Evolutionary conservation across 2,329 filamentous ascomycete genomes (phyloP).

Genomic region (Pseudophaeomoniella oleicola): DNA sequence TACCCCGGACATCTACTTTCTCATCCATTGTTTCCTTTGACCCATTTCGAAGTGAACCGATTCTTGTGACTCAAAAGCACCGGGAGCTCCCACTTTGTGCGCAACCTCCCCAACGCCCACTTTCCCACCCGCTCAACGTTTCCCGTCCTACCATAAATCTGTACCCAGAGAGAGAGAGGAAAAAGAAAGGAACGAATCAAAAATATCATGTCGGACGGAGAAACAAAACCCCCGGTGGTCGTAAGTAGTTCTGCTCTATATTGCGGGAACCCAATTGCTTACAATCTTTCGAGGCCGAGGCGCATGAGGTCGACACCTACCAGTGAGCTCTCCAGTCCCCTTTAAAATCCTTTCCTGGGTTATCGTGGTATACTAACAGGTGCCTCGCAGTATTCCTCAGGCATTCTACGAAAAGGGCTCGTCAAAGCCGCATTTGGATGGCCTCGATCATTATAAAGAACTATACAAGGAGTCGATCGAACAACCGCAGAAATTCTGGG

Average conservation of each 20-base stretch:
- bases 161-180: too few relatives aligned
- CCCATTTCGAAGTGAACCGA: too few relatives aligned
- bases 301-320: slow-evolving; percentile 33
- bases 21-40: too few relatives aligned
- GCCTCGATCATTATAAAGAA: slow-evolving; percentile 47
- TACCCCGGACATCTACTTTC: too few relatives aligned
- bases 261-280: too few relatives aligned
- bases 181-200: too few relatives aligned
- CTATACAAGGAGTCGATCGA: slow-evolving; percentile 74
- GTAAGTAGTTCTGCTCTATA: slow-evolving; percentile 22
- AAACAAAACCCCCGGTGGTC: slow-evolving; percentile 20
- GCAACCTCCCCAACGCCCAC: too few relatives aligned
- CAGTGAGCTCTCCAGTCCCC: slow-evolving; percentile 16
- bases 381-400: slow-evolving; percentile 32
- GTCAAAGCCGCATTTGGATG: slow-evolving; percentile 42
- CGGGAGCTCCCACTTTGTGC: too few relatives aligned
- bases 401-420: slow-evolving; percentile 46
- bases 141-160: too few relatives aligned
- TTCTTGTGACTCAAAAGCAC: too few relatives aligned
- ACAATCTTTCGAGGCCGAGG: slow-evolving; percentile 23
- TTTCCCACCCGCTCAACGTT: too few relatives aligned
- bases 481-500: slow-evolving; percentile 84
- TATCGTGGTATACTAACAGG: slow-evolving; percentile 1
- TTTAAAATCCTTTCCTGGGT: neutral
- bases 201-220: slow-evolving; percentile 23